A percentile compares a stretch with the other conserved stretches of the same genome.
These are phyloP conservation scores for Nemania serpens DNA, from an alignment of 2,329 filamentous ascomycete genomes.

Conservation along the genomic window DNA sequence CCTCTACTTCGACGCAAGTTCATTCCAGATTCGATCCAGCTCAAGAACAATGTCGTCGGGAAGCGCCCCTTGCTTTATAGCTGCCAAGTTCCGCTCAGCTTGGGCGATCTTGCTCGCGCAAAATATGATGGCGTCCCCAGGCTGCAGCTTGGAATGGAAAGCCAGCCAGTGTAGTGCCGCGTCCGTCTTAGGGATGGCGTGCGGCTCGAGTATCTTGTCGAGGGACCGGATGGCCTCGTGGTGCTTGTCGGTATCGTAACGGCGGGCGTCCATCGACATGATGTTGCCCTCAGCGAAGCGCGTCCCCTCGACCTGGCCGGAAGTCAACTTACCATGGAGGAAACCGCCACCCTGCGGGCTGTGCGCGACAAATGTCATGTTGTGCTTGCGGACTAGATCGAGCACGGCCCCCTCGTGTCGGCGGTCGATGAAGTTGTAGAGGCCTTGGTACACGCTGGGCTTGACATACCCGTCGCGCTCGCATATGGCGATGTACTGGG, in stretches of 20 bases:
- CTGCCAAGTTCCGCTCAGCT: background rate
- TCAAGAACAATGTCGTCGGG: too few relatives aligned
- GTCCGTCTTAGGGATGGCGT: slow-evolving; percentile 25
- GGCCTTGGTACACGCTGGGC: background rate
- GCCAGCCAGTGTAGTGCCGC: slow-evolving; percentile 27
- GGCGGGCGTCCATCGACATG: slow-evolving; percentile 21
- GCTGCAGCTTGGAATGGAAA: slow-evolving; percentile 24
- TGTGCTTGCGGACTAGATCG: background rate
- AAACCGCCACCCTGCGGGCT: slow-evolving; percentile 30
- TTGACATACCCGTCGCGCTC: slow-evolving; percentile 5
- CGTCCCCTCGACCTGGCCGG: slow-evolving; percentile 27
- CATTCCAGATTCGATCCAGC: too few relatives aligned
- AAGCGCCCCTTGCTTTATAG: too few relatives aligned
- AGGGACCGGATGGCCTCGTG: slow-evolving; percentile 23
- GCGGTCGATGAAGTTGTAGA: background rate
- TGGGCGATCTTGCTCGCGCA: slow-evolving; percentile 28
- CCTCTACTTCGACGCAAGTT: too few relatives aligned
- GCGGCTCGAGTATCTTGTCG: slow-evolving; percentile 14
- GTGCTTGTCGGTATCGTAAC: slow-evolving; percentile 25
- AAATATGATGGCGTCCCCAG: slow-evolving; percentile 27
- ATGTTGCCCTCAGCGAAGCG: slow-evolving; percentile 26
- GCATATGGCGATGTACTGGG: background rate
- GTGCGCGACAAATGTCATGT: background rate
- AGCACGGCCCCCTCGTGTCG: background rate
- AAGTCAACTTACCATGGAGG: slow-evolving; percentile 26